Percentiles rank a stretch among this genome's conserved stretches.
Evolutionary conservation across 2,329 filamentous ascomycete genomes (phyloP).

Genomic region (Aspergillus spinulosporus): DNA sequence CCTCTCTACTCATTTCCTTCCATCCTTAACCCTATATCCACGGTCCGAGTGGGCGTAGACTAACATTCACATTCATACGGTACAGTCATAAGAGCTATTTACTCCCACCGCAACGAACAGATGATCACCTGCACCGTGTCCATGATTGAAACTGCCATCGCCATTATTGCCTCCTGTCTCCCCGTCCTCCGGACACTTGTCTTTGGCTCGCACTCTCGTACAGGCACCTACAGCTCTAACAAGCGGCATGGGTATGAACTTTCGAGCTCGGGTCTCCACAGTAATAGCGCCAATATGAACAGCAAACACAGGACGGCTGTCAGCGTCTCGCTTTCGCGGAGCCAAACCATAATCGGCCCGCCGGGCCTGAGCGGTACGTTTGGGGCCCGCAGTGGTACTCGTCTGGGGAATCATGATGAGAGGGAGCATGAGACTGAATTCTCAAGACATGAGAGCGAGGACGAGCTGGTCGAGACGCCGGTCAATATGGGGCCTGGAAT

Average conservation of each 20-base stretch:
- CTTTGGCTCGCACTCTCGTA: conserved; percentile 25
- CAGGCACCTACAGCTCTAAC: conserved; percentile 20
- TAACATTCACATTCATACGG: not conserved
- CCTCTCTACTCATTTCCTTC: not conserved
- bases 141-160: conserved; percentile 26
- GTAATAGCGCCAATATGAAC: not conserved
- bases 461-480: conserved; percentile 21
- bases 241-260: conserved; percentile 23
- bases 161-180: conserved; percentile 24
- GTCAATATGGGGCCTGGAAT: conserved; percentile 14
- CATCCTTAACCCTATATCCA: not conserved
- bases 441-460: conserved; percentile 20
- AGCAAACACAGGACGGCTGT: conserved; percentile 17
- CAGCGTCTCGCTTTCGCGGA: conserved; percentile 12
- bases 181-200: conserved; percentile 27
- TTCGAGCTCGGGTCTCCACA: conserved; percentile 16
- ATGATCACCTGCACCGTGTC: conserved; percentile 29
- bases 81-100: conserved; percentile 26
- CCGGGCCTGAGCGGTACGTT: not conserved
- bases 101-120: conserved; percentile 23
- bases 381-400: not conserved
- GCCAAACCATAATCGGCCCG: not conserved
- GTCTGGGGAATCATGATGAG: not conserved
- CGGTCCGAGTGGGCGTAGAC: not conserved
- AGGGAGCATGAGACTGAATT: conserved; percentile 2